Evolutionary conservation across 805 yeast genomes (phyloP), one percentile per base, ranked within the genome.

Genomic region (Wickerhamomyces mucosus): DNA sequence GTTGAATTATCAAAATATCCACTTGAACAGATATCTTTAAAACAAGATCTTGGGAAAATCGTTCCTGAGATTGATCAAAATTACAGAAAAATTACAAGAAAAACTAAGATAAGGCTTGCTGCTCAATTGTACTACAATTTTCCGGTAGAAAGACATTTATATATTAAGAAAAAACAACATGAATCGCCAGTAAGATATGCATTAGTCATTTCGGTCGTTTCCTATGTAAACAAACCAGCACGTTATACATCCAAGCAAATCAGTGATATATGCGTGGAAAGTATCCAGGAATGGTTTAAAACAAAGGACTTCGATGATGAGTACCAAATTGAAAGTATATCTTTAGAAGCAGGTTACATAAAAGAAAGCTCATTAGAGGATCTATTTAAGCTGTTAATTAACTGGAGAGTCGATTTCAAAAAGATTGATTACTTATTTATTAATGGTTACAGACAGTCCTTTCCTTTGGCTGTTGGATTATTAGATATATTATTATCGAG

Each of bases 361-460:
- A 48, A 46, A 28, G 37, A 43, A 5, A 26, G 45, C 3, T 62
- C 56, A 40, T 58, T 42, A 55, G 67, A 53, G 55, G 70, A 56
- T 57, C 59, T 48, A 59, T 65, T 30, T 40, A 61, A 37, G 55
- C 53, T 73, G 13, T 46, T 74, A 27, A 52, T 49, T 15, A 67
- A 67, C 41, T 73, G 78, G 78, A 49, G 61, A 28, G 51, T 60
- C 11, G 59, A 63, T 24, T 58, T 73, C 27, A 58, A 62, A 28
- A 61, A 58, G 12, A 69, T 72, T 2, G 72, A 71, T 38, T 59
- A 61, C 21, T 56, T 74, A 4, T 63, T 68, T 31, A 53, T 72
- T 21, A 65, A 65, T 1, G 64, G 77, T 0, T 69, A 66, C 36
- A 70, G 73, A 13, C 72, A 69, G 40, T 70, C 77, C 1, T 64